Evolutionary conservation across 192 early-diverging fungal genomes (phyloP), one percentile per base, ranked within the genome.

Genomic region (Lunasporangiospora selenospora): DNA sequence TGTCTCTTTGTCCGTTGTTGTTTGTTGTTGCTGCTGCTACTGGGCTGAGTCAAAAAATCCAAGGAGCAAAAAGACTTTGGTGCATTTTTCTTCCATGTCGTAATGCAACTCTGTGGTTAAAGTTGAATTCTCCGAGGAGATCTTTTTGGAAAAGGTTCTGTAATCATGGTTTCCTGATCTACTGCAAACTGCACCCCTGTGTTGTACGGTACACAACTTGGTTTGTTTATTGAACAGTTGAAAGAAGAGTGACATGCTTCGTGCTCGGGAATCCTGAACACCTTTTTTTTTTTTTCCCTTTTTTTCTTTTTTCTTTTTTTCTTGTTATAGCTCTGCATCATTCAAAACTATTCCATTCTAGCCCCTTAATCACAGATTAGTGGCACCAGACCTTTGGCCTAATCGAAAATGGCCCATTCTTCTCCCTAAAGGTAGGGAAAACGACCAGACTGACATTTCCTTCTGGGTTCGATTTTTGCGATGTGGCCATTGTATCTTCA

Each of bases 361-460:
- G 10, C 8, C 19, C 27, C 13, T 11, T 3, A 1, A 6, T 24
- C n/a, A n/a, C n/a, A n/a, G n/a, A n/a, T 62, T 23, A 73, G 45
- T 58, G 47, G 42, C 67, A 73, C 67, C 67, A 73, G 45, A 73
- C 67, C 32, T 73, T 73, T 12, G 67, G 48, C 36, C 59, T 46
- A 13, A 73, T 49, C 32, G 62, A 24, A 30, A 73, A 73, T 32
- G 67, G 59, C 16, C 44, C 19, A 7, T 50, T 46, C 31, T 57
- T 55, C 11, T 73, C 67, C 27, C 40, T 58, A 29, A 73, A 73
- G 1, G 67, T 47, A 24, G 67, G 67, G 38, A 73, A 73, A 18
- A 73, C 58, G 16, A 73, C 67, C 6, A 73, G 67, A 4, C 59
- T 60, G n/a, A 73, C 67, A 40, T 73, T 62, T 8, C 67, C 67